Conservation (phyloP, 2,329 filamentous ascomycete species). For the Talaromyces marneffei region DNA sequence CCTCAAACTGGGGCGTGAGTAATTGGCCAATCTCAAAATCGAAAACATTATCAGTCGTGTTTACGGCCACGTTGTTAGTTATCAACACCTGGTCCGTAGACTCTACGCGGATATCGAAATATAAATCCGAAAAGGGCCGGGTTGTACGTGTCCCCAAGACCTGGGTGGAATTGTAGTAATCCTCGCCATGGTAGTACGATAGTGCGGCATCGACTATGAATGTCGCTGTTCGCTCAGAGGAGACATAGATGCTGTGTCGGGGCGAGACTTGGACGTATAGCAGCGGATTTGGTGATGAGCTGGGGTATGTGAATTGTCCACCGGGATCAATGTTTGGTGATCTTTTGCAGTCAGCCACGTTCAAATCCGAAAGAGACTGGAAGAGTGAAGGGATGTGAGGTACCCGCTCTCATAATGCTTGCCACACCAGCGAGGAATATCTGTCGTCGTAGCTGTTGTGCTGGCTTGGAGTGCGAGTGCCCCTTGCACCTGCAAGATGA, state of each 20-base stretch:
- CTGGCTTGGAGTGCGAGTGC: not conserved
- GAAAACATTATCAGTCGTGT: slow-evolving; percentile 10
- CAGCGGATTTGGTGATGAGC: not conserved
- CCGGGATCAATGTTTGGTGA: slow-evolving; percentile 6
- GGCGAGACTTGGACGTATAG: slow-evolving; percentile 11
- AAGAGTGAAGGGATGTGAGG: not conserved
- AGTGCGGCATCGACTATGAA: slow-evolving; percentile 14
- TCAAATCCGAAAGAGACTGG: not conserved
- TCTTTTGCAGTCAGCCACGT: not conserved
- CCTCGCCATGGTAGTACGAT: slow-evolving; percentile 7
- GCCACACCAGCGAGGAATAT: slow-evolving; percentile 13
- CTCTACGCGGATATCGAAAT: slow-evolving; percentile 7
- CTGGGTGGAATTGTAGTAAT: slow-evolving; percentile 3
- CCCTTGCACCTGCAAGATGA: slow-evolving; percentile 1
- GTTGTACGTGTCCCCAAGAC: not conserved
- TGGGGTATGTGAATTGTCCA: not conserved
- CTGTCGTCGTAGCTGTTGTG: slow-evolving; percentile 6
- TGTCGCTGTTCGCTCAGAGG: slow-evolving; percentile 10
- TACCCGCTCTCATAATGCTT: slow-evolving; percentile 14
- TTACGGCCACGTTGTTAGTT: slow-evolving; percentile 4
- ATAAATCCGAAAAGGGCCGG: slow-evolving; percentile 7
- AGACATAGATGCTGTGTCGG: slow-evolving; percentile 14
- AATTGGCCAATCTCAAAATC: slow-evolving; percentile 4
- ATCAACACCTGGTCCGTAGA: slow-evolving; percentile 3
- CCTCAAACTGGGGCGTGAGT: slow-evolving; percentile 4